phyloP scores from a whole-genome alignment of 176 grass and related monocot species.

The Lolium multiflorum region DNA sequence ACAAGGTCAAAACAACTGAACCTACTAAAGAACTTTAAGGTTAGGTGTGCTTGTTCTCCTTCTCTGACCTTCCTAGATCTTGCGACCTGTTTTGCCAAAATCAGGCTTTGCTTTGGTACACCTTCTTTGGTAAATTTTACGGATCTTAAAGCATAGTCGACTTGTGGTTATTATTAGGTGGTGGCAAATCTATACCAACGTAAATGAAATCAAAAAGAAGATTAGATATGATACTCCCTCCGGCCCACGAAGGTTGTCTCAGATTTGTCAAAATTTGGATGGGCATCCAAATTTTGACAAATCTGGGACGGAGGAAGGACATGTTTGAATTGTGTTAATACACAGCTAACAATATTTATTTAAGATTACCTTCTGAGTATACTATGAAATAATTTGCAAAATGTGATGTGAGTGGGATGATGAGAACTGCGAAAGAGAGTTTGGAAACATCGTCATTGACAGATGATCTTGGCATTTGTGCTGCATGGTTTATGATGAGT shows the following conservation, averaged over 20 bases:
- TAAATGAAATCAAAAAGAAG: background rate
- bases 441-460: background rate
- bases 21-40: slow-evolving; percentile 40
- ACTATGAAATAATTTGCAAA: background rate
- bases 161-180: background rate
- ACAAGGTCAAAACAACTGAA: slow-evolving; percentile 18
- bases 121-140: background rate
- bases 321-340: background rate
- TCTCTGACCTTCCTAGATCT: slow-evolving; percentile 8
- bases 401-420: background rate
- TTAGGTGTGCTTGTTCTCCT: slow-evolving; percentile 29
- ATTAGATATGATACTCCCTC: background rate
- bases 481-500: slow-evolving; percentile 9
- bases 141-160: background rate
- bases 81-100: background rate
- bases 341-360: background rate
- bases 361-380: background rate
- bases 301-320: no score
- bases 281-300: no score
- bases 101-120: background rate
- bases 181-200: background rate
- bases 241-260: no score
- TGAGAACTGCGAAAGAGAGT: background rate
- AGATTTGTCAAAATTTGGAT: no score
- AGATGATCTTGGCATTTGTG: slow-evolving; percentile 27